Percentiles rank a stretch among this genome's conserved stretches.
Evolutionary conservation across 1,139 yeast species (phyloP).

Genomic region (Yueomyces sp.): DNA sequence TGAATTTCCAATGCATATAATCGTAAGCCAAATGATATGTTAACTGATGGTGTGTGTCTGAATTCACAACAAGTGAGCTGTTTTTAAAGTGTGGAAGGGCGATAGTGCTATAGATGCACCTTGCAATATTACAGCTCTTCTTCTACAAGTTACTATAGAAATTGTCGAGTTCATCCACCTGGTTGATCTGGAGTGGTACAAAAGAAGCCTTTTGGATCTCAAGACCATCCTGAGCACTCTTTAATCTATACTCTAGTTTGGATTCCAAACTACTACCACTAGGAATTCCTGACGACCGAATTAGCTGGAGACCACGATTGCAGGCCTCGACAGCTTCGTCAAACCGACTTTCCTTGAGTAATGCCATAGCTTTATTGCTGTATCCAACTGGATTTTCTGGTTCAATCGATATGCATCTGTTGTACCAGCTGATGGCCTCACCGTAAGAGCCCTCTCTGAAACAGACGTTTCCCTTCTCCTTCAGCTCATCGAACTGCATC

Average conservation of each 20-base stretch:
- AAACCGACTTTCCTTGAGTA: constrained; percentile 43
- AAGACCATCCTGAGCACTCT: constrained; percentile 32
- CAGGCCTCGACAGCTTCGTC: constrained; percentile 51
- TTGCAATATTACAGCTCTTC: no score
- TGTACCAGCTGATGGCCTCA: constrained; percentile 50
- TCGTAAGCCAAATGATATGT: constrained; percentile 2
- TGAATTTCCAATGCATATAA: neutral
- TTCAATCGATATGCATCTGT: constrained; percentile 50
- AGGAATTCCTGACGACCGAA: constrained; percentile 10
- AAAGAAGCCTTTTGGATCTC: neutral
- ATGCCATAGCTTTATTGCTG: constrained; percentile 72
- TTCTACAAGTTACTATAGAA: constrained; percentile 4
- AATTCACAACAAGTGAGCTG: no score
- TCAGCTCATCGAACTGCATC: constrained; percentile 17
- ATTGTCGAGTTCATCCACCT: constrained; percentile 35
- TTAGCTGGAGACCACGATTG: constrained; percentile 36
- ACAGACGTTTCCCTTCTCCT: constrained; percentile 50
- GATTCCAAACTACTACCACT: constrained; percentile 24
- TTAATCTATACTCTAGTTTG: constrained; percentile 50
- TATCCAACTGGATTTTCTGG: constrained; percentile 49
- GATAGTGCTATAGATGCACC: no score
- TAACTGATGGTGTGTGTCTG: no score
- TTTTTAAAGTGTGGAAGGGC: no score
- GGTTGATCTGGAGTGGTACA: constrained; percentile 12
- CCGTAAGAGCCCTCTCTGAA: constrained; percentile 42